Base-by-base conservation (phyloP, 164 flowering plant species). In the Aristolochia californica region DNA sequence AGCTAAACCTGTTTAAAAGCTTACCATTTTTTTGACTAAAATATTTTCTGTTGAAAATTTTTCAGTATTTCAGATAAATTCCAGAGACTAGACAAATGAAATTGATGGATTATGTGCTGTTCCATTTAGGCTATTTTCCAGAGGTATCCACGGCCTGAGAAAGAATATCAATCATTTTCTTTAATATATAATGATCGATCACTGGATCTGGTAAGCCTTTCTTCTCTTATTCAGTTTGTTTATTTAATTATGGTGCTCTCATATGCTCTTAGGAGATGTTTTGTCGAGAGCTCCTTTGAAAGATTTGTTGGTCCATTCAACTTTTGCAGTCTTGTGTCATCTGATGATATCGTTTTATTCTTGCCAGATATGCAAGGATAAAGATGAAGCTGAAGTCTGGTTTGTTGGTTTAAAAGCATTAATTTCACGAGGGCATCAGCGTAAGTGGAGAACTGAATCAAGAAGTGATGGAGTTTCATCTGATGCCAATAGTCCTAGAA, bases 351-450 rank as follows among this genome's bases (percentile, higher is more conserved):
- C 30, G 25, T 27, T 21, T 50, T 63, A 27, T 24, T 60, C 44
- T 63, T 48, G 10, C 60, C 68, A 93, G 98, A 93, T 93, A 40
- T 93, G 99, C 80, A 93, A 93, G 75, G 99, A 93, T 73, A 93
- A 93, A 81, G 99, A 93, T 80, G 99, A 89, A 78, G 96, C 99
- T 71, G 99, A 93, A 73, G 88, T 83, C 50, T 93, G 99, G 99
- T 83, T 93, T 78, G 87, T 86, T 76, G 99, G 99, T 59, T 74
- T 93, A 43, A 89, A 93, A 69, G 95, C 99, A 64, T 77, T 93
- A 64, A 84, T 89, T 68, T 82, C 97, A 53, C 89, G 93, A 26
- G 66, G 87, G 45, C 94, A 85, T 77, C 83, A 85, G 23, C 72
- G 89, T 26, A 89, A 78, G 68, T 85, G 93, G 91, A 81, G 89